Evolutionary conservation across 78 protist species (phyloP), one percentile per base, ranked within the genome.

Genomic region (Blattamonas nauphoetae): DNA sequence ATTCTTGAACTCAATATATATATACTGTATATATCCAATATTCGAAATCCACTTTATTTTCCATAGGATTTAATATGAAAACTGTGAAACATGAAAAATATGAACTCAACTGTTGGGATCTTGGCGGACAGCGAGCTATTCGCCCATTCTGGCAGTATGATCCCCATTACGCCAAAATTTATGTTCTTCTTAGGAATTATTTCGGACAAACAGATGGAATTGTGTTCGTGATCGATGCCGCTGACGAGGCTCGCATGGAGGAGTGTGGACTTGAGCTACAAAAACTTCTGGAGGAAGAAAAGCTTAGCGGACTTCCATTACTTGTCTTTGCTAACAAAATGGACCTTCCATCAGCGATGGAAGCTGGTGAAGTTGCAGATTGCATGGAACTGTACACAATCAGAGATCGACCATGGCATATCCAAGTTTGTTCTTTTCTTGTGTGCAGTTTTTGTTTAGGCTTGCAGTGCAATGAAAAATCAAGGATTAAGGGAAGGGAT

Each of bases 61-160:
- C n/a, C n/a, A n/a, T n/a, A n/a, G n/a, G 71, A 11, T 88, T 88
- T 42, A 81, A 38, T 38, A 33, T 88, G n/a, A 88, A 88, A 81
- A 45, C 86, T 32, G 1, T 88, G 0, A 33, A 29, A 44, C 2
- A 79, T n/a, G 41, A 82, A 3, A 81, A 71, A n/a, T 81, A 81
- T 44, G 3, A 2, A 3, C 44, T 88, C 32, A 88, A 88, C 63
- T 42, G 80, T 4, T 88, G 90, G 90, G 90, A 88, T 44, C 80
- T 88, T 81, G 90, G 90, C 3, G 90, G 90, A 32, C 90, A 88
- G 78, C 38, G 44, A 71, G 35, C 86, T 29, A 81, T 88, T 29
- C 86, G 90, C 6, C 43, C 41, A 0, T 81, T 44, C 87, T 88
- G 90, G 90, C 34, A 88, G 45, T 81, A 5, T 1, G 87, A 87